These are phyloP conservation scores for Diplodia scrobiculata DNA, from an alignment of 2,329 filamentous ascomycete genomes.

Conservation along the genomic window DNA sequence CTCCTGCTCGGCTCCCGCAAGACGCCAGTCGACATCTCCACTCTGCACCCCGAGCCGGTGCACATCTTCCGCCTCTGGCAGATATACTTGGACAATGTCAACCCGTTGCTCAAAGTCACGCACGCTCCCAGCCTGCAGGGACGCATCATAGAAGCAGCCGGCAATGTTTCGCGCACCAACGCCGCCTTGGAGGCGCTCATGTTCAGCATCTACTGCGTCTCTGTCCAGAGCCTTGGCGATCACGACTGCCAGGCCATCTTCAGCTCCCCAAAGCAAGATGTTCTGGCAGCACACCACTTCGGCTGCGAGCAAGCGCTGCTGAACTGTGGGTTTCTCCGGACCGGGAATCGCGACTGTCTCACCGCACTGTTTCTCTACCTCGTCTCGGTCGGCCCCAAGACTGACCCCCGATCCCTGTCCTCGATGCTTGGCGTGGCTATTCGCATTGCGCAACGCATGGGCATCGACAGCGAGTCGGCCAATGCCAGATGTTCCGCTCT, in stretches of 20 bases:
- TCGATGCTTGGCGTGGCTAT: constrained; percentile 58
- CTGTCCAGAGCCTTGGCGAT: constrained; percentile 51
- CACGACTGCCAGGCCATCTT: constrained; percentile 49
- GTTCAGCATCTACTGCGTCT: constrained; percentile 60
- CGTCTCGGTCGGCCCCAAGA: constrained; percentile 56
- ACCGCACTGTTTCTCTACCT: constrained; percentile 59
- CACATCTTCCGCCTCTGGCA: constrained; percentile 70
- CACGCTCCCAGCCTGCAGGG: constrained; percentile 65
- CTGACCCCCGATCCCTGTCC: constrained; percentile 53
- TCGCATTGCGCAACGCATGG: constrained; percentile 57
- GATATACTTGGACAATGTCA: constrained; percentile 68
- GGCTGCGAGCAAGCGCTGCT: constrained; percentile 64
- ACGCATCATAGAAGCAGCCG: constrained; percentile 60
- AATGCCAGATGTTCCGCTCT: constrained; percentile 56
- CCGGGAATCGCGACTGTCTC: constrained; percentile 58
- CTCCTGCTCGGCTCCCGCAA: constrained; percentile 57
- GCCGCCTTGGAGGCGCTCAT: constrained; percentile 58
- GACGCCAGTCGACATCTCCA: constrained; percentile 61
- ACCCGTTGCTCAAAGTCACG: constrained; percentile 66
- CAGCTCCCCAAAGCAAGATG: constrained; percentile 52
- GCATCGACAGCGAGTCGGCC: constrained; percentile 57
- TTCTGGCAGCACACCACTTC: constrained; percentile 60
- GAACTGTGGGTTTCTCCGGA: constrained; percentile 58
- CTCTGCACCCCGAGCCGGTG: constrained; percentile 65
- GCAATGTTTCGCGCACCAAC: constrained; percentile 58